Evolutionary conservation across 768 basidiomycete species (phyloP).

Genomic region (Hygrophorus pudorinus): DNA sequence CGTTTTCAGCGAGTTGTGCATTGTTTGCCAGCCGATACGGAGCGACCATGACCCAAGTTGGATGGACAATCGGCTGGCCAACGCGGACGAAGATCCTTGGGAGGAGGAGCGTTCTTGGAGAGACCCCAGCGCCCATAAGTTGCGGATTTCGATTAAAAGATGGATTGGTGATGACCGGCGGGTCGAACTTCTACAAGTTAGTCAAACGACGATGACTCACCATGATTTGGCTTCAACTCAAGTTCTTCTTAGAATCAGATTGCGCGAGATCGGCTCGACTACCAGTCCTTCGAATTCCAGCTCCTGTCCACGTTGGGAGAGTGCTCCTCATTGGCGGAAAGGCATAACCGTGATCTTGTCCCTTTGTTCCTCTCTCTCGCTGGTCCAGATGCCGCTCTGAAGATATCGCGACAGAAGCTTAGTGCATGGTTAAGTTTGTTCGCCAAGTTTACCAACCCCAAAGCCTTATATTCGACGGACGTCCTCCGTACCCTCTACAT

Average conservation of each 20-base stretch:
- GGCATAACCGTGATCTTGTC: conserved; percentile 81
- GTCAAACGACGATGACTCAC: conserved; percentile 1
- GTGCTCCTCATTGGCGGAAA: conserved; percentile 66
- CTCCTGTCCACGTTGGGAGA: conserved; percentile 63
- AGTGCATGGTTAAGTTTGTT: conserved; percentile 76
- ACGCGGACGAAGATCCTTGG: conserved; percentile 29
- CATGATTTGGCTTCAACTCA: not conserved
- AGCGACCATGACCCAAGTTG: conserved; percentile 4
- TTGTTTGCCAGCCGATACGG: conserved; percentile 14
- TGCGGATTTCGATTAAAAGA: conserved; percentile 35
- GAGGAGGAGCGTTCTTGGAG: conserved; percentile 76
- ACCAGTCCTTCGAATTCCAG: conserved; percentile 69
- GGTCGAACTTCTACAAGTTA: conserved; percentile 25
- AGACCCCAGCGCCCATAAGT: conserved; percentile 61
- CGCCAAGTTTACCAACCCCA: conserved; percentile 89
- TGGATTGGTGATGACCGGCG: conserved; percentile 33
- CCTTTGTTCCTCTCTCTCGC: conserved; percentile 63
- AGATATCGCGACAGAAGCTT: conserved; percentile 52
- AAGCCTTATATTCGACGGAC: conserved; percentile 65
- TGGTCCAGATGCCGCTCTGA: conserved; percentile 26
- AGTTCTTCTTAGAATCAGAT: conserved; percentile 16
- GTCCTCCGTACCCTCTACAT: conserved; percentile 58
- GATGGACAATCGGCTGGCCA: conserved; percentile 6
- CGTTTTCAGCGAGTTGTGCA: conserved; percentile 53
- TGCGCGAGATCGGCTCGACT: conserved; percentile 54